Conservation (phyloP, 2,329 filamentous ascomycete genomes). For the Drechslerella stenobrocha region DNA sequence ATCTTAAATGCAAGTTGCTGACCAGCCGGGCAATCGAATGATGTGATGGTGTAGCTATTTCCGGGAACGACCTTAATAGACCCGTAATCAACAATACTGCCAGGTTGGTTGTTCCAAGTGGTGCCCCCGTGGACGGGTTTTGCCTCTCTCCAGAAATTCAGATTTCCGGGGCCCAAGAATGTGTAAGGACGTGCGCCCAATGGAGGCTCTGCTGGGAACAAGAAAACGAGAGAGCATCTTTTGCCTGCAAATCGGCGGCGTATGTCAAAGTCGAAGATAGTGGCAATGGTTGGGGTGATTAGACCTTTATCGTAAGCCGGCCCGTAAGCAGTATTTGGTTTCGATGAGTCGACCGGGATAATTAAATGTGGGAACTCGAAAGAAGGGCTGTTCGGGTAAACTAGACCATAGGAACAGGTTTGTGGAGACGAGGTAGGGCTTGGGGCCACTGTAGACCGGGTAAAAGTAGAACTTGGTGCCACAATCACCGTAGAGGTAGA, state of each 20-base stretch:
- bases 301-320: conserved; percentile 64
- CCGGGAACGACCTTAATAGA: conserved; percentile 60
- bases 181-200: conserved; percentile 66
- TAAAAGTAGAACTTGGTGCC: too few relatives aligned
- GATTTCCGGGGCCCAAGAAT: conserved; percentile 61
- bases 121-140: conserved; percentile 59
- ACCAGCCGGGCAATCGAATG: conserved; percentile 63
- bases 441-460: too few relatives aligned
- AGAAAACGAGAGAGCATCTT: conserved; percentile 67
- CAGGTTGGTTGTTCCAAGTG: conserved; percentile 62
- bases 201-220: conserved; percentile 63
- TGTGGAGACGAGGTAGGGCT: too few relatives aligned
- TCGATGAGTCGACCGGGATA: conserved; percentile 63
- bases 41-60: conserved; percentile 61
- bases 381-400: conserved; percentile 56
- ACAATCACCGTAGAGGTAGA: too few relatives aligned
- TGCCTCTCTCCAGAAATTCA: conserved; percentile 62
- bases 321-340: conserved; percentile 61
- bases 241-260: conserved; percentile 61
- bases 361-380: conserved; percentile 67
- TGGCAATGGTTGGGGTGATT: conserved; percentile 61
- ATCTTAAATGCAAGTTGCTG: conserved; percentile 62
- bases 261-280: conserved; percentile 72
- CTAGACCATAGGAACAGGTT: conserved; percentile 57
- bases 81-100: conserved; percentile 58